Percentiles rank a stretch among this genome's conserved stretches.
phyloP scores from a whole-genome alignment of 768 basidiomycete species.

The Suillus hirtellus region DNA sequence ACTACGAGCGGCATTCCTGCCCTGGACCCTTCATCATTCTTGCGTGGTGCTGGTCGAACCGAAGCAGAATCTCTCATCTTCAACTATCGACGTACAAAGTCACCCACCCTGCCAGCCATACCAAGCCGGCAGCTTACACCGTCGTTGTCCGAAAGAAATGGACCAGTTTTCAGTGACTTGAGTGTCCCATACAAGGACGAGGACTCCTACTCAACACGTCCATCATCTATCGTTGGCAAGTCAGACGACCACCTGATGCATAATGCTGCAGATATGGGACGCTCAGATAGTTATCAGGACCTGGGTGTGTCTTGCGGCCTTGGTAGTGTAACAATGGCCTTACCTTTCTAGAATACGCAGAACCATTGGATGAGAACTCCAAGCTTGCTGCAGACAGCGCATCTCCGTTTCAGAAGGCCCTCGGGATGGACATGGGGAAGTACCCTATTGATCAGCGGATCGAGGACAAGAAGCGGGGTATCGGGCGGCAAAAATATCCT shows the following conservation, averaged over 20 bases:
- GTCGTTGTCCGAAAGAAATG: conserved; percentile 14
- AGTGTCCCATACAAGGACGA: conserved; percentile 27
- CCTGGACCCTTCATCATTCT: conserved; percentile 13
- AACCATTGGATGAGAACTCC: conserved; percentile 40
- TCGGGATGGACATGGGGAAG: conserved; percentile 40
- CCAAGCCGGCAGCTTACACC: conserved; percentile 21
- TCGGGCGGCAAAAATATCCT: conserved; percentile 80
- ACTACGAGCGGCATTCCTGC: conserved; percentile 23
- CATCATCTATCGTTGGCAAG: conserved; percentile 21
- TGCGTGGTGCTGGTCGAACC: conserved; percentile 16
- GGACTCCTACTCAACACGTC: conserved; percentile 15
- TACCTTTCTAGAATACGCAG: conserved; percentile 58
- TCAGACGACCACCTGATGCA: conserved; percentile 42
- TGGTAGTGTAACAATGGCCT: conserved; percentile 4
- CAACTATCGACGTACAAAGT: conserved; percentile 24
- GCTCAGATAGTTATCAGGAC: conserved; percentile 47
- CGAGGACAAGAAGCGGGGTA: conserved; percentile 82
- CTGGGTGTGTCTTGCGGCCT: conserved; percentile 41
- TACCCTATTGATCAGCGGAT: conserved; percentile 80
- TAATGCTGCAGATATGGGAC: conserved; percentile 44
- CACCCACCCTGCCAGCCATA: conserved; percentile 16
- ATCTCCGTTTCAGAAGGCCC: conserved; percentile 40
- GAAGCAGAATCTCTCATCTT: conserved; percentile 27
- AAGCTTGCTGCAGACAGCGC: conserved; percentile 40
- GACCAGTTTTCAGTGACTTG: conserved; percentile 12